Percentiles rank a stretch among this genome's conserved stretches.
Evolutionary conservation across 805 yeast genomes (phyloP).

Genomic region (Monosporozyma yasuniensis): DNA sequence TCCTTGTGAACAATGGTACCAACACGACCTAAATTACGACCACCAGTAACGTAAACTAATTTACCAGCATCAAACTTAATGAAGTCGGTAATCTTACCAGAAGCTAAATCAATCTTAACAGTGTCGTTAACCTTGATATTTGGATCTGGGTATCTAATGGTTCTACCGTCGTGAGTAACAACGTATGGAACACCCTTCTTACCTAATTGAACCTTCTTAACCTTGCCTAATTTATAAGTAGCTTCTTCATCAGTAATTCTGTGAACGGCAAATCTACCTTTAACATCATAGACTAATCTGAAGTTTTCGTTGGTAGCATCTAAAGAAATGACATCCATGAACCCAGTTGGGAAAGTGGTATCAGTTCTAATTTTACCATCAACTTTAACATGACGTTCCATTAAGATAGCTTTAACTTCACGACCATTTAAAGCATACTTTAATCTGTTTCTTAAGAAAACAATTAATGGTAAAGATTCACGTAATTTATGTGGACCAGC

Average conservation of each 20-base stretch:
- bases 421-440: conserved; percentile 98
- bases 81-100: conserved; percentile 87
- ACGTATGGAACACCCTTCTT: conserved; percentile 97
- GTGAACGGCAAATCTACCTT: conserved; percentile 99
- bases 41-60: conserved; percentile 91
- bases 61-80: conserved; percentile 90
- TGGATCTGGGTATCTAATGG: conserved; percentile 99
- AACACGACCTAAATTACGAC: conserved; percentile 97
- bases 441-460: conserved; percentile 96
- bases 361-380: conserved; percentile 99
- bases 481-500: conserved; percentile 99
- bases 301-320: conserved; percentile 99
- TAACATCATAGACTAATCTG: conserved; percentile 96
- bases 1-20: conserved; percentile 95
- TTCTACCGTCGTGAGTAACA: conserved; percentile 99
- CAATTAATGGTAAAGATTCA: conserved; percentile 95
- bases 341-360: conserved; percentile 97
- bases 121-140: conserved; percentile 93
- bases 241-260: conserved; percentile 99
- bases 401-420: conserved; percentile 95
- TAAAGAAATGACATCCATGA: conserved; percentile 96
- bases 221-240: conserved; percentile 95
- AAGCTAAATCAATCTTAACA: conserved; percentile 90
- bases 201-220: conserved; percentile 96
- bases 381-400: conserved; percentile 97